Evolutionary conservation across 2,329 filamentous ascomycete species (phyloP).

Genomic region (Helotiales sp.): DNA sequence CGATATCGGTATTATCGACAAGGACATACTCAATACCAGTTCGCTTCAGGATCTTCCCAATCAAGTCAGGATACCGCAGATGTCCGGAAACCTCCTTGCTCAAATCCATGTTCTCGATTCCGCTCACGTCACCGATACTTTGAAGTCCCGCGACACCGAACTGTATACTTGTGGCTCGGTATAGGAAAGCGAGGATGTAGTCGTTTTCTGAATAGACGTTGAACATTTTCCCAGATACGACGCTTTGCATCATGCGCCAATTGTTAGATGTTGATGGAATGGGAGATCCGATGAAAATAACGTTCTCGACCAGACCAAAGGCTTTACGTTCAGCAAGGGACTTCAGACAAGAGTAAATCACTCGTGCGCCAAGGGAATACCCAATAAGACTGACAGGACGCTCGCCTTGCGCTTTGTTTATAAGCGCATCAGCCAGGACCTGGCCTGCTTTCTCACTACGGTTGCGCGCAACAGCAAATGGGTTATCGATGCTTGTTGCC

Average conservation of each 20-base stretch:
- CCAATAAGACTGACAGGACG: slow-evolving; percentile 62
- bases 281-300: slow-evolving; percentile 78
- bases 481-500: slow-evolving; percentile 57
- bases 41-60: slow-evolving; percentile 64
- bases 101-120: slow-evolving; percentile 56
- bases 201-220: slow-evolving; percentile 90
- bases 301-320: slow-evolving; percentile 66
- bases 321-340: slow-evolving; percentile 59
- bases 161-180: slow-evolving; percentile 78
- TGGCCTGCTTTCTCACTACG: slow-evolving; percentile 61
- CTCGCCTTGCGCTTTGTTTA: slow-evolving; percentile 74
- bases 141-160: slow-evolving; percentile 85
- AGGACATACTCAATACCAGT: slow-evolving; percentile 68
- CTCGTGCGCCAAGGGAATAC: slow-evolving; percentile 60
- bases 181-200: slow-evolving; percentile 84
- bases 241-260: slow-evolving; percentile 76
- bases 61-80: slow-evolving; percentile 65
- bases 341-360: slow-evolving; percentile 64
- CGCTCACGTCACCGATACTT: slow-evolving; percentile 63
- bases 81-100: slow-evolving; percentile 67
- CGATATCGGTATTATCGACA: slow-evolving; percentile 32
- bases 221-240: slow-evolving; percentile 80
- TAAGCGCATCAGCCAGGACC: slow-evolving; percentile 63
- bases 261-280: slow-evolving; percentile 69
- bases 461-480: slow-evolving; percentile 58